Percentiles rank a stretch among this genome's conserved stretches.
phyloP scores from a whole-genome alignment of 495 filamentous ascomycete species.

The Penicillium diatomitis region DNA sequence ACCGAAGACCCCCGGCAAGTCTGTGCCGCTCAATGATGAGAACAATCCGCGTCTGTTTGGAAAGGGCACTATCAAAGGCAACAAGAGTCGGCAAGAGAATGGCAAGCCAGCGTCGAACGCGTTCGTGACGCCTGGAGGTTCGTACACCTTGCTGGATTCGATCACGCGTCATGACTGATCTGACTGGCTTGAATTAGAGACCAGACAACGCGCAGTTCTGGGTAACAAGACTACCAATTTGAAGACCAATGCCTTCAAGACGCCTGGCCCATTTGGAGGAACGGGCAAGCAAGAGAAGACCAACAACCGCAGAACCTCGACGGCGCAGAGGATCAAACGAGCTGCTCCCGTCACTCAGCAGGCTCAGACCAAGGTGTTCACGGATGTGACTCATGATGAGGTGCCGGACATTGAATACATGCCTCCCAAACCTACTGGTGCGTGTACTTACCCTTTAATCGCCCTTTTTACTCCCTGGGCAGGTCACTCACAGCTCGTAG shows the following conservation, averaged over 20 bases:
- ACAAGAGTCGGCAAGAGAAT: constrained; percentile 58
- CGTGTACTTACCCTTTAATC: not conserved
- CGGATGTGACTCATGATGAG: constrained; percentile 44
- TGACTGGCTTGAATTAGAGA: constrained; percentile 32
- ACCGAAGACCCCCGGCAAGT: constrained; percentile 81
- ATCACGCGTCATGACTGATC: constrained; percentile 14
- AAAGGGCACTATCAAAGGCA: constrained; percentile 56
- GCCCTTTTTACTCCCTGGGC: too few relatives aligned
- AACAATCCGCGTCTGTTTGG: constrained; percentile 56
- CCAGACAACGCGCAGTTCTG: constrained; percentile 67
- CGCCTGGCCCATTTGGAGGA: constrained; percentile 41
- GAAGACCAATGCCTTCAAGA: constrained; percentile 65
- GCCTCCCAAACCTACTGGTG: constrained; percentile 55
- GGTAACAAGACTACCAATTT: constrained; percentile 95
- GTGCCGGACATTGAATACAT: constrained; percentile 68
- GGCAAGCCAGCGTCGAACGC: constrained; percentile 54
- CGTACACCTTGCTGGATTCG: constrained; percentile 2
- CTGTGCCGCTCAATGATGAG: constrained; percentile 78
- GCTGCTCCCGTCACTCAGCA: constrained; percentile 29
- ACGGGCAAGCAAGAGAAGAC: constrained; percentile 40
- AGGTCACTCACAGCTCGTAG: constrained; percentile 37
- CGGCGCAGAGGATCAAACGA: constrained; percentile 42
- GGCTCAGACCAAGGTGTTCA: constrained; percentile 21
- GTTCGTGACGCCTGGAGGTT: constrained; percentile 82
- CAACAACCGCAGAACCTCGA: constrained; percentile 36